Conservation (phyloP, 352 stramenopile genomes). For the Pythium scleroteichum region DNA sequence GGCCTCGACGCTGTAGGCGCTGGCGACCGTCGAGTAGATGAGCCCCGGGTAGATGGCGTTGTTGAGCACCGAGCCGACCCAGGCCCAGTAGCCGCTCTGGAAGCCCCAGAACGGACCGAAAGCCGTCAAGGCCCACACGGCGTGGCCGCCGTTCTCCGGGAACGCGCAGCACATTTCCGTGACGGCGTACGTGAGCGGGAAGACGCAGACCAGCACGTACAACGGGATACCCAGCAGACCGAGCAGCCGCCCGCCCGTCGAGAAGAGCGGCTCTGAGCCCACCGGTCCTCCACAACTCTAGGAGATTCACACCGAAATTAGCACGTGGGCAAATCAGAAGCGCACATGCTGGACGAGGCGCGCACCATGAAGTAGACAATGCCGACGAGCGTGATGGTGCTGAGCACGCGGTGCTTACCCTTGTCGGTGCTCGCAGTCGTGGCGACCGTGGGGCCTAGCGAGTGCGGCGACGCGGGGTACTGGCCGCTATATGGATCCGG, state of each 20-base stretch:
- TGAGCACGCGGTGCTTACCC: constrained; percentile 26
- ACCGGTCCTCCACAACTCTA: constrained; percentile 21
- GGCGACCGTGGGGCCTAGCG: background rate
- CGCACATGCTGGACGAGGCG: no score
- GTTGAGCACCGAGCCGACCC: constrained; percentile 60
- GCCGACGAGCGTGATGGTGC: constrained; percentile 17
- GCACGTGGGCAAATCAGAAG: no score
- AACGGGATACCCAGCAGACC: constrained; percentile 77
- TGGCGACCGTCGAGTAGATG: constrained; percentile 9
- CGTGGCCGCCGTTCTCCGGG: constrained; percentile 72
- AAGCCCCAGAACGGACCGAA: constrained; percentile 84
- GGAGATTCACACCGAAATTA: no score
- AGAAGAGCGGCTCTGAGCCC: constrained; percentile 26
- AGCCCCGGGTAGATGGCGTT: constrained; percentile 57
- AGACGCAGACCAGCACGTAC: constrained; percentile 79
- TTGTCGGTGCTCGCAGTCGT: background rate
- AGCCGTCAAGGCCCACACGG: constrained; percentile 86
- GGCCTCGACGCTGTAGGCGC: constrained; percentile 32
- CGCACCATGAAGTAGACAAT: constrained; percentile 29
- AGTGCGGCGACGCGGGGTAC: background rate
- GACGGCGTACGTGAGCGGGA: constrained; percentile 89
- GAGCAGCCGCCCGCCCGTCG: constrained; percentile 38
- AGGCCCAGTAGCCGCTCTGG: constrained; percentile 64
- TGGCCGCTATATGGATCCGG: background rate
- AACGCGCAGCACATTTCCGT: constrained; percentile 88